Conservation (phyloP, 345 rosid genomes). For the Eucalyptus polybractea region DNA sequence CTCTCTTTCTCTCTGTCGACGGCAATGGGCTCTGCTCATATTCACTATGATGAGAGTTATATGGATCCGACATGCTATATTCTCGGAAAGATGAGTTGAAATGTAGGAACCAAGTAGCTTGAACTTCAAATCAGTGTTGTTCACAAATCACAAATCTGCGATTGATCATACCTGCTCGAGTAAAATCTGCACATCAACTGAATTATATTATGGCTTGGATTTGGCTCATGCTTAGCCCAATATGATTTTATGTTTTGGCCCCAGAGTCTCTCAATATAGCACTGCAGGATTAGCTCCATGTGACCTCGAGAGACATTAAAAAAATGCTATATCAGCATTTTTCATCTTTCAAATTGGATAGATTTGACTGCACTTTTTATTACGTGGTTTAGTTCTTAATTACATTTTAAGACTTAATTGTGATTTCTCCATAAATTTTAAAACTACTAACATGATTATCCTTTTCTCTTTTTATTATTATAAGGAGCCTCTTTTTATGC, state of each 20-base stretch:
- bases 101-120: neutral
- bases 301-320: neutral
- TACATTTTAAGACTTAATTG: neutral
- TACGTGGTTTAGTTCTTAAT: neutral
- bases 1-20: fast-evolving
- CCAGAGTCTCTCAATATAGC: neutral
- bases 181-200: neutral
- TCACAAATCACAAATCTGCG: neutral
- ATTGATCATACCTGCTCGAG: neutral
- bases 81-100: neutral
- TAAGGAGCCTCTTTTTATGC: too few species aligned
- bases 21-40: neutral
- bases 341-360: neutral
- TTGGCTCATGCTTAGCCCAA: neutral
- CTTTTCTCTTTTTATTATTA: too few species aligned
- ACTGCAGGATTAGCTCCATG: neutral
- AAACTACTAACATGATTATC: neutral
- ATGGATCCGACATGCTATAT: neutral
- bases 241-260: neutral
- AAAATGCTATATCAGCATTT: neutral
- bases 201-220: neutral
- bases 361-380: neutral
- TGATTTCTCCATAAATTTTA: neutral
- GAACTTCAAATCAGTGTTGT: neutral
- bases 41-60: neutral